These are phyloP conservation scores for Eutypella sp. DNA, from an alignment of 2,329 filamentous ascomycete genomes.

Conservation along the genomic window DNA sequence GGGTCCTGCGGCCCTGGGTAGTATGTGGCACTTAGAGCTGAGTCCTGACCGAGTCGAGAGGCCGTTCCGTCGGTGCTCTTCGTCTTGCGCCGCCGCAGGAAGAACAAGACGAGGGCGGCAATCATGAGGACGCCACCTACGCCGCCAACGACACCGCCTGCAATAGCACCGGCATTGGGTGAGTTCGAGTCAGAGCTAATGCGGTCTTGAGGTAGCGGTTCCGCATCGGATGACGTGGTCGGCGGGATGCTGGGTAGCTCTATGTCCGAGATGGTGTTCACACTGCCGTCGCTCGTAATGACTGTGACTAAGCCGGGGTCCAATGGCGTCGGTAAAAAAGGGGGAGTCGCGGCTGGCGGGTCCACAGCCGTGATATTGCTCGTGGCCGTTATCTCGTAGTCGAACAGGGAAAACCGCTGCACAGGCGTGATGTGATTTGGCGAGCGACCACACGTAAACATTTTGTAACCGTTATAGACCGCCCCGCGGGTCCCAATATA, in stretches of 20 bases:
- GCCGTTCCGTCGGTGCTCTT: conserved; percentile 5
- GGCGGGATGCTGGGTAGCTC: too few species aligned
- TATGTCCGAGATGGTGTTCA: too few species aligned
- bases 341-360: not conserved
- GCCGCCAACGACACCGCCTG: conserved; percentile 21
- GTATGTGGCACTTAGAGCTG: not conserved
- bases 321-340: not conserved
- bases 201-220: too few species aligned
- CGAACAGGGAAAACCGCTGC: not conserved
- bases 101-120: conserved; percentile 17
- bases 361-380: not conserved
- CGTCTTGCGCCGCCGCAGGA: conserved; percentile 17
- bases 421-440: not conserved
- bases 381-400: not conserved
- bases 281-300: too few species aligned
- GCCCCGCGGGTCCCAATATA: not conserved
- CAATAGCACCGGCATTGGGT: conserved; percentile 23
- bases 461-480: not conserved
- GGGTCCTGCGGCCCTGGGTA: conserved; percentile 6
- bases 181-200: conserved; percentile 1
- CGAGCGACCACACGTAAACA: not conserved
- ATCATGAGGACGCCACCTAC: conserved; percentile 21
- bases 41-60: not conserved
- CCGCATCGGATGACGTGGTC: too few species aligned
- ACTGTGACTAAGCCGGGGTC: not conserved